These are phyloP conservation scores for Zasmidium cellare DNA, from an alignment of 2,329 filamentous ascomycete genomes.

Conservation along the genomic window DNA sequence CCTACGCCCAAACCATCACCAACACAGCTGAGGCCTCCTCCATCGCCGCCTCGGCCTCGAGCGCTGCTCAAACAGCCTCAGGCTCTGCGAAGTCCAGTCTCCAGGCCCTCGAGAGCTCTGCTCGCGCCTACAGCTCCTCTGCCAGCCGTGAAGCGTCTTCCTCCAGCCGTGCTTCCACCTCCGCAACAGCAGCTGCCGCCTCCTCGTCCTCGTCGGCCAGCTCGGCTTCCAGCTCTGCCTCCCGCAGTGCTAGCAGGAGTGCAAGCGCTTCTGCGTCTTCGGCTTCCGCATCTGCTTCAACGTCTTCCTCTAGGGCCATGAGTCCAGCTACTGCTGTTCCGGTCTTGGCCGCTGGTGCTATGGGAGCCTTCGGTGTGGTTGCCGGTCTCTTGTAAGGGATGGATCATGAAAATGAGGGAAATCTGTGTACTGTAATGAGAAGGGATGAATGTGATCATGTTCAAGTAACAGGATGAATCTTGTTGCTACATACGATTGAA, in stretches of 20 bases:
- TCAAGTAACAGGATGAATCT: too few species aligned
- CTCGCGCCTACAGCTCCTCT: background rate
- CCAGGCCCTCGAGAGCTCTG: background rate
- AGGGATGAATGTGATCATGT: too few species aligned
- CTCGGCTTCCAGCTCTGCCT: background rate
- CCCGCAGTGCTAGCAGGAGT: too few species aligned
- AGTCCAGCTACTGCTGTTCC: background rate
- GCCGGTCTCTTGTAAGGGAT: background rate
- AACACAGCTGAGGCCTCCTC: background rate
- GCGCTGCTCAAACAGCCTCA: background rate
- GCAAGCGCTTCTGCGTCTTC: background rate
- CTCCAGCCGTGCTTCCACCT: background rate
- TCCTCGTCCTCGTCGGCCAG: background rate
- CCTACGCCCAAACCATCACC: background rate
- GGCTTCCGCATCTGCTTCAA: background rate
- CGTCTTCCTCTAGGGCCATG: background rate
- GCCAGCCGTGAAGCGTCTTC: background rate
- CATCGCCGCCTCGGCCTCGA: background rate
- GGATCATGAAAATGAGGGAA: too few species aligned
- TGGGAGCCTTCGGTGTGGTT: background rate
- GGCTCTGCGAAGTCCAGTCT: background rate
- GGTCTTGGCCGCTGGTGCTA: background rate
- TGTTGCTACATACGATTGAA: too few species aligned
- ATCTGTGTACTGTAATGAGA: too few species aligned
- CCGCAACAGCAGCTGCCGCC: background rate